Evolutionary conservation across 192 early-diverging fungal species (phyloP), one percentile per base, ranked within the genome.

Genomic region (Mortierella hygrophila): DNA sequence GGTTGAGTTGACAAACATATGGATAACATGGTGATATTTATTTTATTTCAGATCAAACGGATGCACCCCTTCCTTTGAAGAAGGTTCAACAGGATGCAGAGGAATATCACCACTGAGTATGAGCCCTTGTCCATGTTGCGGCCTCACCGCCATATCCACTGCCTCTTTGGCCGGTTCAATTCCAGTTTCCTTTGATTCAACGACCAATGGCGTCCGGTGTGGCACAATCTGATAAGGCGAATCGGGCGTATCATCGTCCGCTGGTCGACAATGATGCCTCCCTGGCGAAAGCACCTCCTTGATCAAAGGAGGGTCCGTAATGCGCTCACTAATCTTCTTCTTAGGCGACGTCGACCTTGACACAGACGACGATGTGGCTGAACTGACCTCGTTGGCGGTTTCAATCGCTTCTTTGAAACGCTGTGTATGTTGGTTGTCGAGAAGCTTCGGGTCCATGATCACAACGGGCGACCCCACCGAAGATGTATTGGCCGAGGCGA

Each of bases 351-450:
- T 26, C 9, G 55, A 60, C 0, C 55, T 60, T 26, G 63, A 23
- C 16, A 29, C 26, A 13, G 23, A 9, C 15, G 63, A 23, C 1
- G 63, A 23, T 44, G 47, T 16, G 3, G 49, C 6, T 23, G 44
- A 16, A n/a, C 75, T 68, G 18, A 63, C 75, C 38, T 77, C 75
- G 18, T 77, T 60, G 2, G 63, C 75, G 13, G 35, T 32, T 18
- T 65, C 60, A 0, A 69, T n/a, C 6, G 63, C 75, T 5, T 77
- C 63, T 63, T 77, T 77, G 63, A 46, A 77, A 4, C 75, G 20
- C 37, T 77, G 75, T 18, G 60, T 65, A 40, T 46, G 75, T 29
- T 65, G 57, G 18, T 20, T 77, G 11, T 60, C 63, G 8, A 77
- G 55, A 15, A 77, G 63, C 0, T 0, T 37, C 29, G 41, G 40